Conservation (phyloP, 192 early-diverging fungal genomes). For the Entophlyctis luteolus region DNA sequence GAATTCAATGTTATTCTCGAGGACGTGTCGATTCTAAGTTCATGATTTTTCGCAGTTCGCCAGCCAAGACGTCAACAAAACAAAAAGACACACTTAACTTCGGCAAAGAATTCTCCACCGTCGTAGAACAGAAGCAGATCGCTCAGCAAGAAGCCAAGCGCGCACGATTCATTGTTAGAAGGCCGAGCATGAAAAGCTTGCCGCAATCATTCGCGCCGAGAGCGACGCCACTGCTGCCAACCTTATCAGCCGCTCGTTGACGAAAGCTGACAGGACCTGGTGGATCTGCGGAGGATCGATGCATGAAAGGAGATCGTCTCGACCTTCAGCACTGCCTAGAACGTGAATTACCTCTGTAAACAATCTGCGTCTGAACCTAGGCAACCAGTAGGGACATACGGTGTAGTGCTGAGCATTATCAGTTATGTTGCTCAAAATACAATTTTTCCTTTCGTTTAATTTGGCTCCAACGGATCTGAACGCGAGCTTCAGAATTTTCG, state of each 20-base stretch:
- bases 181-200: constrained; percentile 97
- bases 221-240: constrained; percentile 95
- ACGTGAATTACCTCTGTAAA: constrained; percentile 78
- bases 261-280: constrained; percentile 85
- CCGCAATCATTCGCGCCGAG: constrained; percentile 94
- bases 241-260: constrained; percentile 79
- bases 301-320: constrained; percentile 93
- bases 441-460: no score
- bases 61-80: neutral
- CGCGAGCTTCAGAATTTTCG: no score
- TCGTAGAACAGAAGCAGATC: constrained; percentile 53
- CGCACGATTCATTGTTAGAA: constrained; percentile 95
- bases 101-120: constrained; percentile 97
- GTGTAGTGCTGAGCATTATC: no score
- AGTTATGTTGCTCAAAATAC: no score
- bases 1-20: constrained; percentile 96
- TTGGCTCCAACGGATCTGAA: no score
- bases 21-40: constrained; percentile 83
- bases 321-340: constrained; percentile 74
- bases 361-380: constrained; percentile 19
- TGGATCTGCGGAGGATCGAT: constrained; percentile 96
- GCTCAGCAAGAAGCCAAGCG: constrained; percentile 99
- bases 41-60: neutral
- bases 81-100: constrained; percentile 88
- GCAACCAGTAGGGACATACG: constrained; percentile 17